Evolutionary conservation across 345 rosid genomes (phyloP), one percentile per base, ranked within the genome.

Genomic region (Hibiscus tridactylites): DNA sequence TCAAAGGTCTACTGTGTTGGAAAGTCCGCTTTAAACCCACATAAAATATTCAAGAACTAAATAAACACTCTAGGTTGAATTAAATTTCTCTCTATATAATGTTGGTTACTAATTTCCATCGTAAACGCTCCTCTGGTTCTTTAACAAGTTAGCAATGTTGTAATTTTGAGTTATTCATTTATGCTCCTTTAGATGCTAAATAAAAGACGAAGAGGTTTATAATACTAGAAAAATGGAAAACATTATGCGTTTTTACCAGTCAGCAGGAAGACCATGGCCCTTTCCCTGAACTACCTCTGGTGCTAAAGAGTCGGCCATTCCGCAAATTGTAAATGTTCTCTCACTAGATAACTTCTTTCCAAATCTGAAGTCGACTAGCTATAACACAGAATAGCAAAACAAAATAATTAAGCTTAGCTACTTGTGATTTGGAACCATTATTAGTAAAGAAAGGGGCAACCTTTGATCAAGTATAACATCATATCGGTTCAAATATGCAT

Each of bases 201-300:
- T 13, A 66, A 47, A 67, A 13, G 42, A 26, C 9, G 24, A 28
- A 28, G 58, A 58, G 47, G 61, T 46, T 77, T 28, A 19, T 12
- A 8, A 62, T 16, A 12, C 24, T 35, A 24, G 49, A 42, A 47
- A 52, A 58, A 67, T 28, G 28, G 59, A 33, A 50, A 61, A 26
- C 33, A 47, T 9, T 42, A 26, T 31, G 68, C 19, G 39, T 28
- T 24, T 29, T 79, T 88, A 94, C 97, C 98, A 93, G 80, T 91
- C 98, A 59, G 90, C 93, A 24, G 95, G 81, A 42, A 88, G 78
- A 83, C 91, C 93, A 54, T 91, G 96, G 72, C 96, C 97, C 72
- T 81, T 88, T 67, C 98, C 98, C 82, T 87, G 91, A 65, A 93
- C 85, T 24, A 90, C 88, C 83, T 93, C 98, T 6, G 98, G 97